Percentiles rank a stretch among this genome's conserved stretches.
Evolutionary conservation across 164 flowering plant genomes (phyloP).

Genomic region (Annona cherimola): DNA sequence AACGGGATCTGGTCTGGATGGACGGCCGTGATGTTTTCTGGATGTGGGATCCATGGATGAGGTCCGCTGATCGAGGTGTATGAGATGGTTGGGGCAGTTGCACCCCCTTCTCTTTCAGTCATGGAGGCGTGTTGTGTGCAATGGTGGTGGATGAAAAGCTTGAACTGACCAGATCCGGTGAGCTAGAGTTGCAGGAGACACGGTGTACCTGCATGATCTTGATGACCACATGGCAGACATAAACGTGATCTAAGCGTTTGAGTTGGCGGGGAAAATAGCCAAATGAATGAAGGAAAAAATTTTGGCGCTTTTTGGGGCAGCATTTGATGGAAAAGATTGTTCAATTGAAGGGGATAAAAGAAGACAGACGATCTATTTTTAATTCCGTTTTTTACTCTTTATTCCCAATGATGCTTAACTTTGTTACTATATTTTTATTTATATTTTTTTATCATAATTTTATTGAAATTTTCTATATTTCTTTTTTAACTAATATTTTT

Average conservation of each 20-base stretch:
- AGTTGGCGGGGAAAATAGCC: neutral
- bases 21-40: slow-evolving; percentile 22
- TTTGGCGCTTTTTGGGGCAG: too few species aligned
- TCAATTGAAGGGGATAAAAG: too few species aligned
- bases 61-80: neutral
- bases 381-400: too few species aligned
- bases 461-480: too few species aligned
- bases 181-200: neutral
- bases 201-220: neutral
- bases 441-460: too few species aligned
- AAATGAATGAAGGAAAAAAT: too few species aligned
- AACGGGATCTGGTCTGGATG: slow-evolving; percentile 24
- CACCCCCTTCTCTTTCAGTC: neutral
- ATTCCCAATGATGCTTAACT: too few species aligned
- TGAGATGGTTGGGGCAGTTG: neutral
- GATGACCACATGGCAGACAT: neutral
- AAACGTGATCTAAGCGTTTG: neutral
- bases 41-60: slow-evolving; percentile 43
- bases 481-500: too few species aligned
- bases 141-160: neutral
- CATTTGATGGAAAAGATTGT: too few species aligned
- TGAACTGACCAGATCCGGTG: neutral
- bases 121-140: neutral
- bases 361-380: too few species aligned
- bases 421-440: too few species aligned